Evolutionary conservation across 2,329 filamentous ascomycete species (phyloP).

Genomic region (Sclerotiophoma versabilis): DNA sequence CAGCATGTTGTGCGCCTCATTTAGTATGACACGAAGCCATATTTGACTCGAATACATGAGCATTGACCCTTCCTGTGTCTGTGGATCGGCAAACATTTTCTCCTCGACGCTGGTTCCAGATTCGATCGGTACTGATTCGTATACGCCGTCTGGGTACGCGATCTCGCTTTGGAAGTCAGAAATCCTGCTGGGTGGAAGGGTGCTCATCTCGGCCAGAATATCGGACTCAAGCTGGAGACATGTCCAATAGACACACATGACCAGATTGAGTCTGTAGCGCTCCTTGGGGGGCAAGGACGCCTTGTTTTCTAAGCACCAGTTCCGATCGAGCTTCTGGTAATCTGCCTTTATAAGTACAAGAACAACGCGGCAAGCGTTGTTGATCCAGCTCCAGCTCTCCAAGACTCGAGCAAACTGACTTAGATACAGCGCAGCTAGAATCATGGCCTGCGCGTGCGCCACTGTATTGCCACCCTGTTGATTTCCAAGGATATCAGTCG

Average conservation of each 20-base stretch:
- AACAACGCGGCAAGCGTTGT: slow-evolving; percentile 64
- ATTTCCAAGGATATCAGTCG: slow-evolving; percentile 84
- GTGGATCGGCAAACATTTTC: slow-evolving; percentile 17
- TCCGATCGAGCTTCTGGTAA: slow-evolving; percentile 38
- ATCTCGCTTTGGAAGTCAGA: slow-evolving; percentile 66
- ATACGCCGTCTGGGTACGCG: slow-evolving; percentile 69
- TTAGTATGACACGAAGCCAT: slow-evolving; percentile 64
- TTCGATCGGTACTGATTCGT: slow-evolving; percentile 44
- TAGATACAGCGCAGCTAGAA: slow-evolving; percentile 87
- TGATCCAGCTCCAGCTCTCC: slow-evolving; percentile 80
- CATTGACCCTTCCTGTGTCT: slow-evolving; percentile 50
- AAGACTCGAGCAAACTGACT: slow-evolving; percentile 86
- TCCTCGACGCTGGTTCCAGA: slow-evolving; percentile 13
- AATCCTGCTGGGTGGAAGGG: slow-evolving; percentile 66
- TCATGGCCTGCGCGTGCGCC: slow-evolving; percentile 81
- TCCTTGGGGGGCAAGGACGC: slow-evolving; percentile 31
- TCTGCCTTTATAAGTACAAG: slow-evolving; percentile 77
- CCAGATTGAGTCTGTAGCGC: slow-evolving; percentile 48
- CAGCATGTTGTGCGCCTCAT: slow-evolving; percentile 62
- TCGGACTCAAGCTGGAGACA: slow-evolving; percentile 93
- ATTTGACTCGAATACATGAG: slow-evolving; percentile 69
- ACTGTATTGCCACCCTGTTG: slow-evolving; percentile 80
- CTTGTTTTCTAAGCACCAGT: slow-evolving; percentile 27
- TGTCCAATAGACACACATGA: slow-evolving; percentile 83
- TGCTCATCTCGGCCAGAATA: slow-evolving; percentile 83